Evolutionary conservation across 2,329 filamentous ascomycete genomes (phyloP).

Genomic region (Neofusicoccum umdonicola): DNA sequence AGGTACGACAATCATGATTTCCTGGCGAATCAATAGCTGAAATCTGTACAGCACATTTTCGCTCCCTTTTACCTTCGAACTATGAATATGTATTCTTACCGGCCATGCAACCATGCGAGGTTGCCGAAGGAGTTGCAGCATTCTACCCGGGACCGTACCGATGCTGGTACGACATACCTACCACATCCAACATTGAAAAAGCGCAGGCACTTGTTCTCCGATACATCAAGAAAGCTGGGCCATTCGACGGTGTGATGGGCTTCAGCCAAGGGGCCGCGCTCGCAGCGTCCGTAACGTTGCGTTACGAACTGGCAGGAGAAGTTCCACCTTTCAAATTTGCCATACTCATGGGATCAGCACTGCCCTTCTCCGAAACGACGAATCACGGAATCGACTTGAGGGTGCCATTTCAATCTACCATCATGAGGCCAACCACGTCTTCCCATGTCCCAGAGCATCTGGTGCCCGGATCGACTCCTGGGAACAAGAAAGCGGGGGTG

Average conservation of each 20-base stretch:
- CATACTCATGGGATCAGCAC: constrained; percentile 32
- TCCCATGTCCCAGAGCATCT: not conserved
- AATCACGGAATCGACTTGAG: not conserved
- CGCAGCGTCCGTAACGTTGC: constrained; percentile 30
- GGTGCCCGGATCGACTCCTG: not conserved
- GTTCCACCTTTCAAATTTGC: constrained; percentile 31
- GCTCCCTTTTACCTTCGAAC: not conserved
- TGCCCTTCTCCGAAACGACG: constrained; percentile 24
- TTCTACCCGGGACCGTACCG: not conserved
- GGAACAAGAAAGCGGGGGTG: not conserved
- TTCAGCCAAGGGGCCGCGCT: constrained; percentile 37
- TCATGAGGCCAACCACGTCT: not conserved
- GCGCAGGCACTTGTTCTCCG: constrained; percentile 20
- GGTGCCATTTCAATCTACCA: not conserved
- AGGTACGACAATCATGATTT: no score
- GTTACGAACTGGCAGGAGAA: constrained; percentile 23
- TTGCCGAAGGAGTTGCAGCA: not conserved
- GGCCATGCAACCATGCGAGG: not conserved
- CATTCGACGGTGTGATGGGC: constrained; percentile 35
- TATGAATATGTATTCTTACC: not conserved
- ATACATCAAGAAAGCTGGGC: constrained; percentile 27
- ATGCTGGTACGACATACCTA: constrained; percentile 2
- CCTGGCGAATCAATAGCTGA: no score
- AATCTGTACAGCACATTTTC: not conserved
- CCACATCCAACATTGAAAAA: not conserved